phyloP scores from a whole-genome alignment of 2,329 filamentous ascomycete genomes.

The Pezicula neosporulosa region DNA sequence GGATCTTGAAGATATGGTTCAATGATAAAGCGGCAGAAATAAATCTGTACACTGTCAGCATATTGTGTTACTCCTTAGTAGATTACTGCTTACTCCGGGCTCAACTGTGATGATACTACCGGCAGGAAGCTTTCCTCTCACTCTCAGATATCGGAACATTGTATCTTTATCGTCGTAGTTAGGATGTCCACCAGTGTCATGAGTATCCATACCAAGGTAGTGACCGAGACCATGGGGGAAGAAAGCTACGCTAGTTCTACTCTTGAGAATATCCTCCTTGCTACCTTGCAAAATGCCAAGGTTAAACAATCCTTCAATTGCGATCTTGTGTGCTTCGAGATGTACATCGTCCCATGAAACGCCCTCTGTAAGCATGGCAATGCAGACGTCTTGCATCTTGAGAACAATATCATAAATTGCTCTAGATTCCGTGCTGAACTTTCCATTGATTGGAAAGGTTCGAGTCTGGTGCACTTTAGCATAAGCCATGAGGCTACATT shows the following conservation, averaged over 20 bases:
- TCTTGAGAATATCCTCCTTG: conserved; percentile 70
- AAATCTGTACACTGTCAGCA: conserved; percentile 53
- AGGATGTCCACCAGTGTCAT: conserved; percentile 78
- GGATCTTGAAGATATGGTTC: conserved; percentile 73
- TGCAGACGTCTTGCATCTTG: conserved; percentile 81
- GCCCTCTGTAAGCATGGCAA: conserved; percentile 67
- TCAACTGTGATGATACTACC: conserved; percentile 91
- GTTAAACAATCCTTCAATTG: conserved; percentile 72
- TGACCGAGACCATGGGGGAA: conserved; percentile 90
- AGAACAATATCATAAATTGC: conserved; percentile 81
- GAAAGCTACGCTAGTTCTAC: conserved; percentile 82
- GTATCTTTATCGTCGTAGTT: conserved; percentile 76
- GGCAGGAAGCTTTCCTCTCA: conserved; percentile 70
- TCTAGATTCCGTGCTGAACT: conserved; percentile 65
- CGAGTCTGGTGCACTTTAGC: conserved; percentile 58
- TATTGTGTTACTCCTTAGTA: not conserved
- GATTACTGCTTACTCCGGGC: conserved; percentile 64
- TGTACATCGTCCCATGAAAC: conserved; percentile 82
- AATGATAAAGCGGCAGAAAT: conserved; percentile 90
- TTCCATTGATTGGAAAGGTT: conserved; percentile 77
- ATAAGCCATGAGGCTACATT: not conserved
- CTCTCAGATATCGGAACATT: conserved; percentile 83
- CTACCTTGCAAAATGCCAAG: conserved; percentile 72
- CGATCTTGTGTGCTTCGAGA: conserved; percentile 72
- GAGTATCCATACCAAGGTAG: conserved; percentile 89